Conservation (phyloP, 139 green algal genomes). For the Chlamydomonas sp. region DNA sequence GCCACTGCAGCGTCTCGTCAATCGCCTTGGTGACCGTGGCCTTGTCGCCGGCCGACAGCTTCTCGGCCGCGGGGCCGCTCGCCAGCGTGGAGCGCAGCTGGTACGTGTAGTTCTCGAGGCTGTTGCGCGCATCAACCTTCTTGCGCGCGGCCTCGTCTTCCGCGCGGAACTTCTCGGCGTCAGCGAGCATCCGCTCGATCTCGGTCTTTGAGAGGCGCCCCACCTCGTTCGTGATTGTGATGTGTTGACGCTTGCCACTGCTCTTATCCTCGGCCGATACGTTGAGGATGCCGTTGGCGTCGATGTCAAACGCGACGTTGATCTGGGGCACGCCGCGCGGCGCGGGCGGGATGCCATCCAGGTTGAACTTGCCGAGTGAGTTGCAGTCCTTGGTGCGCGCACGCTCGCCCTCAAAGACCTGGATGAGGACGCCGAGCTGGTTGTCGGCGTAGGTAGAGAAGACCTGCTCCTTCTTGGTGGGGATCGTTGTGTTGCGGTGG, state of each 20-base stretch:
- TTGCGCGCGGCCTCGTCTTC: constrained; percentile 87
- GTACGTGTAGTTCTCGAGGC: constrained; percentile 89
- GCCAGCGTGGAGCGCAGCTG: constrained; percentile 91
- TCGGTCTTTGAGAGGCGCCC: constrained; percentile 93
- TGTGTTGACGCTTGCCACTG: constrained; percentile 93
- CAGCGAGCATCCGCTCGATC: constrained; percentile 94
- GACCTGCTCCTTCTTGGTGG: constrained; percentile 99
- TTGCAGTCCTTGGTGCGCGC: constrained; percentile 92
- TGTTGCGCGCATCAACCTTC: constrained; percentile 90
- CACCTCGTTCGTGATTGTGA: constrained; percentile 99
- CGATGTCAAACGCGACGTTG: constrained; percentile 94
- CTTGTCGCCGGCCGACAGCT: constrained; percentile 22
- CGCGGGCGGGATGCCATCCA: constrained; percentile 91
- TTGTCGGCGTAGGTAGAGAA: constrained; percentile 99
- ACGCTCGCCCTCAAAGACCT: constrained; percentile 75
- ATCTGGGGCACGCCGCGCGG: constrained; percentile 97
- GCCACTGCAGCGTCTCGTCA: constrained; percentile 77
- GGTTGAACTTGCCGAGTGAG: constrained; percentile 97
- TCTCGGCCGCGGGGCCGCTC: constrained; percentile 63
- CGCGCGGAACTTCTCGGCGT: constrained; percentile 96
- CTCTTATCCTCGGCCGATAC: constrained; percentile 96
- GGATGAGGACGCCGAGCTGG: constrained; percentile 95
- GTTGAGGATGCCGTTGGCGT: constrained; percentile 99
- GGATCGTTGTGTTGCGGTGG: constrained; percentile 94
- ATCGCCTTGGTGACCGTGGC: constrained; percentile 82